These are phyloP conservation scores for Eruca vesicaria DNA, from an alignment of 441 rosid species.

Conservation along the genomic window DNA sequence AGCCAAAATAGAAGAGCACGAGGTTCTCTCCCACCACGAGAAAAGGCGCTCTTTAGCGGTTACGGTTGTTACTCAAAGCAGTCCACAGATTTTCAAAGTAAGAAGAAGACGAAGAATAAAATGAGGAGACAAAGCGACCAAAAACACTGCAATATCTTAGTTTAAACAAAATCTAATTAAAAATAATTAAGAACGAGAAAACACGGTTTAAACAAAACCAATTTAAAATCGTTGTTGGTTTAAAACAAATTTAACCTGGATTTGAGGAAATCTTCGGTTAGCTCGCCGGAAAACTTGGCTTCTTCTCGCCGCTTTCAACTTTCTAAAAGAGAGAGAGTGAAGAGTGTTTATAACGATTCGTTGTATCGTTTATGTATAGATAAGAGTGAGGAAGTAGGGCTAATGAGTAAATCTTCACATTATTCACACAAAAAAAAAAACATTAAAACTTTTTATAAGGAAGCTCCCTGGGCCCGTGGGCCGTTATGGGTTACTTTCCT, in stretches of 20 bases:
- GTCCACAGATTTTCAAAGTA: constrained; percentile 33
- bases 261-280: background rate
- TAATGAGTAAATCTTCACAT: background rate
- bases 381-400: background rate
- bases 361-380: background rate
- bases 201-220: background rate
- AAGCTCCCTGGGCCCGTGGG: background rate
- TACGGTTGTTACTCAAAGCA: background rate
- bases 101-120: constrained; percentile 2
- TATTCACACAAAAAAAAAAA: too few relatives aligned
- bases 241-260: background rate
- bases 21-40: constrained; percentile 1
- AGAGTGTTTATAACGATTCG: background rate
- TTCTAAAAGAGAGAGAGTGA: background rate
- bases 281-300: constrained; percentile 14
- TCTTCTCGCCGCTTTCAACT: constrained; percentile 9
- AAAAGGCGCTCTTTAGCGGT: background rate
- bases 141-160: background rate
- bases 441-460: background rate
- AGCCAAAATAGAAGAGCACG: background rate
- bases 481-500: background rate
- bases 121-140: constrained; percentile 9
- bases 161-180: background rate
- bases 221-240: background rate
- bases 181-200: background rate